Base-by-base conservation (phyloP, 441 rosid species). In the Populus hybrid region DNA sequence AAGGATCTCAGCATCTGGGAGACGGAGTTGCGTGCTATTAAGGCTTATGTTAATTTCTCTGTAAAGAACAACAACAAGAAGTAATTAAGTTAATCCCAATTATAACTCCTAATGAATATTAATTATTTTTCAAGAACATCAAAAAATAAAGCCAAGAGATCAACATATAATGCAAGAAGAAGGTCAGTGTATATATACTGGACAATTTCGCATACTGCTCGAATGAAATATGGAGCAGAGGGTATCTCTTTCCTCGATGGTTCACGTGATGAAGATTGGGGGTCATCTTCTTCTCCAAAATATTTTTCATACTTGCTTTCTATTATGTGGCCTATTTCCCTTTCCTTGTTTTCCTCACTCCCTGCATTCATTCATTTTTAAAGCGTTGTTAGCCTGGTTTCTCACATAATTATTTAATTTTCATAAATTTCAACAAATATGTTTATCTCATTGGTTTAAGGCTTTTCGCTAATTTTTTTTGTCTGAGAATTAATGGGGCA, bases 41-140 rank as follows among this genome's bases (percentile, higher is more conserved):
- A 92, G 85, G 81, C 81, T 88, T 77, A 67, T 81, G 81, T 94
- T 94, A 71, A 94, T 87, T 77, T 90, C 88, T 73, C 98, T 94
- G 82, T 67, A 24, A 63, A 71, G 9, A 53, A 7, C n/a, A 69
- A 21, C 2, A 11, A 59, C 6, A 71, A n/a, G 1, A 23, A 61
- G 7, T 2, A 21, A 23, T 5, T 36, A 69, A 68, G 11, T 5
- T 36, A 69, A 68, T 31, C 16, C 16, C 36, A 24, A 38, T 8
- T 26, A 1, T n/a, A n/a, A n/a, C 7, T 68, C 12, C 26, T 23
- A 7, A 26, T 14, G 20, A 21, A 9, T 7, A 63, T 40, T 65
- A n/a, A 28, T n/a, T 16, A 66, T 11, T 28, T 21, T 4, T 28
- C 3, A 42, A 42, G n/a, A n/a, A 6, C 35, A 2, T 23, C 0